Evolutionary conservation across 371 early-diverging fungal species (phyloP), one percentile per base, ranked within the genome.

Genomic region (Mortierella sp.): DNA sequence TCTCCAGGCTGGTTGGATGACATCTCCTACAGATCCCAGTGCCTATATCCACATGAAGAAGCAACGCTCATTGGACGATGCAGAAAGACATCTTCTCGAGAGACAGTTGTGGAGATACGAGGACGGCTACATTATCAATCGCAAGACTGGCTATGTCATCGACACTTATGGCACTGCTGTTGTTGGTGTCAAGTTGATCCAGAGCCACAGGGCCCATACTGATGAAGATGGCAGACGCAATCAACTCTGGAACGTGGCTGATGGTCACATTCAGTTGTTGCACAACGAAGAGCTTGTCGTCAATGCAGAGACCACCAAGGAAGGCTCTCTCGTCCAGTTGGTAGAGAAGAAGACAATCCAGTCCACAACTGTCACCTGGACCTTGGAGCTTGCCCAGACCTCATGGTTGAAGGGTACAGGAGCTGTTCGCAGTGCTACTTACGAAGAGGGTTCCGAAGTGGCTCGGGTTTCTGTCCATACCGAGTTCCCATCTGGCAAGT

Each of bases 101-200:
- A 72, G 82, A 19, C 87, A 87, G 67, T 55, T 89, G 47, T 89
- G 89, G 89, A 65, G 74, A 50, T 83, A 81, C 50, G 83, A 84
- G 31, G 80, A 84, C 13, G 83, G 84, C 34, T 86, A 81, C 54
- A 43, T 89, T 9, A 68, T 82, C 55, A 87, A 87, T 59, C 80
- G 86, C 64, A 84, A 71, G 41, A 80, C 87, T 30, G 72, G 80
- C 24, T 83, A 79, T 31, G 88, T 84, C 10, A 81, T 89, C 57
- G 89, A 89, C 58, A 61, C 68, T 54, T 68, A 74, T 39, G 74
- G 74, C 52, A 56, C 64, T 31, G 74, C 74, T 19, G 68, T 74
- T 38, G 62, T 68, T 41, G 74, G 74, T 18, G 64, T 68, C 38
- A 74, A 74, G 61, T 58, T 74, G 23, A 61, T 74, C 41, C 74